A percentile compares a stretch with the other conserved stretches of the same genome.
These are phyloP conservation scores for Echium plantagineum DNA, from an alignment of 257 asterid species.

Conservation along the genomic window DNA sequence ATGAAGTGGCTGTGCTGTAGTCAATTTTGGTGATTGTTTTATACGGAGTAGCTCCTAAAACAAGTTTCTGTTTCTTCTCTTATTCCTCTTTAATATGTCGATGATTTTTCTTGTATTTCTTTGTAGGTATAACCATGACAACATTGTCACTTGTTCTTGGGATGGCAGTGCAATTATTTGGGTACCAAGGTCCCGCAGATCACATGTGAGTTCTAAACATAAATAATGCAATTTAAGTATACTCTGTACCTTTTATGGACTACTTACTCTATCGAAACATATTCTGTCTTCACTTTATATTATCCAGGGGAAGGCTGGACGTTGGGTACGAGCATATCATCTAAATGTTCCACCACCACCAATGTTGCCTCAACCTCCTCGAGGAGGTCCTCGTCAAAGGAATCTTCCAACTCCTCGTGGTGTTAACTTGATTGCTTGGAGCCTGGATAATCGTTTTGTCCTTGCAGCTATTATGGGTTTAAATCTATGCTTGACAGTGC, in stretches of 20 bases:
- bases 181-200: slow-evolving; percentile 91
- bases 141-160: slow-evolving; percentile 93
- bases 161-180: slow-evolving; percentile 99
- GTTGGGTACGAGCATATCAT: too few species aligned
- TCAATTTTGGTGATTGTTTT: too few species aligned
- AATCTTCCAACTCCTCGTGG: slow-evolving; percentile 98
- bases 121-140: slow-evolving; percentile 82
- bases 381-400: slow-evolving; percentile 99
- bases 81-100: background rate
- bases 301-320: too few species aligned
- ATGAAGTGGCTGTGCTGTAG: slow-evolving; percentile 80
- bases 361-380: too few species aligned
- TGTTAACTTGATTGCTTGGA: slow-evolving; percentile 96
- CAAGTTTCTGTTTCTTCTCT: background rate
- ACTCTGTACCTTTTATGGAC: too few species aligned
- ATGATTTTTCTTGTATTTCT: background rate
- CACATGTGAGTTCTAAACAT: slow-evolving; percentile 56
- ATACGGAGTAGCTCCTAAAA: background rate
- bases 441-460: slow-evolving; percentile 96
- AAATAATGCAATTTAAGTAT: background rate
- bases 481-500: slow-evolving; percentile 15
- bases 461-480: slow-evolving; percentile 99
- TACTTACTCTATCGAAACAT: too few species aligned
- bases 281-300: background rate
- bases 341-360: too few species aligned